A percentile compares a stretch with the other conserved stretches of the same genome.
phyloP scores from a whole-genome alignment of 2,329 filamentous ascomycete genomes.

The Graphiopsis chlorocephala region DNA sequence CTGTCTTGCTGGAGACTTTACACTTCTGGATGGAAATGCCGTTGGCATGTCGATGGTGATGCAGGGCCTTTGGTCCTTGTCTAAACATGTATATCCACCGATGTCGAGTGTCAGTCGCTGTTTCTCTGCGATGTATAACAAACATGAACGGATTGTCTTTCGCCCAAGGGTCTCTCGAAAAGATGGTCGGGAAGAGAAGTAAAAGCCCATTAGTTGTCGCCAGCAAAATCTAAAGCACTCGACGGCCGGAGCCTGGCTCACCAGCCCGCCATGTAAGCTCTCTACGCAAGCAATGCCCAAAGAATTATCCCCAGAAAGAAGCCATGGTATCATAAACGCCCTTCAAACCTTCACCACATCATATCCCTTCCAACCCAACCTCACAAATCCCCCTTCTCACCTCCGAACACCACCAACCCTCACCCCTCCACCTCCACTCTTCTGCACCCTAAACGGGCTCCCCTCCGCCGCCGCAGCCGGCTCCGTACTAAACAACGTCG shows the following conservation, averaged over 20 bases:
- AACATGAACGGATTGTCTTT: background rate
- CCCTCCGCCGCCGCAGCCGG: constrained; percentile 42
- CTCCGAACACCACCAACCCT: constrained; percentile 12
- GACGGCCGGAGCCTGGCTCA: constrained; percentile 3
- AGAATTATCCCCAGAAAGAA: background rate
- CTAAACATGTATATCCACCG: background rate
- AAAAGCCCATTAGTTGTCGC: background rate
- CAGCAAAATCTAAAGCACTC: background rate
- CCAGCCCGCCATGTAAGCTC: background rate
- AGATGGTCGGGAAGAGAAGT: background rate
- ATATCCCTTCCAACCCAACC: background rate
- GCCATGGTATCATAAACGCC: constrained; percentile 12
- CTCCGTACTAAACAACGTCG: constrained; percentile 47
- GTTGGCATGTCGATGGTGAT: background rate
- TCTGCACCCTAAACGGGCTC: constrained; percentile 38
- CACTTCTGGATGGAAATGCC: background rate
- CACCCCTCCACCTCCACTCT: background rate
- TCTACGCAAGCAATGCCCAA: background rate
- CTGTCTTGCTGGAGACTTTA: background rate
- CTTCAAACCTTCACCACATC: background rate
- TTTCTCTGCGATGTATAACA: background rate
- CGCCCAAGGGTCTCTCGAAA: background rate
- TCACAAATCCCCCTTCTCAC: background rate
- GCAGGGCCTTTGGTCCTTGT: background rate
- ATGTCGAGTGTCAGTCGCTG: background rate